These are phyloP conservation scores for Erucastrum elatum DNA, from an alignment of 345 rosid genomes.

Conservation along the genomic window DNA sequence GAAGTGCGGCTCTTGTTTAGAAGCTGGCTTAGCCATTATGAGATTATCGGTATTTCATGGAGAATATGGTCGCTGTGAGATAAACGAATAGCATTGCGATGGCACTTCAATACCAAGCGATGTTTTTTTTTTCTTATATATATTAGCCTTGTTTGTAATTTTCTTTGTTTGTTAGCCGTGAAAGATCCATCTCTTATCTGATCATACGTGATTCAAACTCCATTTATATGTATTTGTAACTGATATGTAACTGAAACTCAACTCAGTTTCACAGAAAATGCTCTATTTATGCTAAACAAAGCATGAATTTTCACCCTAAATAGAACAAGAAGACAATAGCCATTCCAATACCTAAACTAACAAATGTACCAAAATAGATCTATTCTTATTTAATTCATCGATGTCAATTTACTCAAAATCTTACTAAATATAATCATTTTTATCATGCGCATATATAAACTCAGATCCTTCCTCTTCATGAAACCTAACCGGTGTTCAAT, in stretches of 20 bases:
- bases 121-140: no score
- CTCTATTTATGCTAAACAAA: background rate
- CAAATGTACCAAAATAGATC: conserved; percentile 35
- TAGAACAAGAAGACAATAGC: conserved; percentile 16
- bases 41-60: conserved; percentile 78
- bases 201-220: background rate
- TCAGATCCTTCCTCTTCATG: conserved; percentile 22
- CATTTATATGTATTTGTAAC: background rate
- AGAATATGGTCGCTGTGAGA: conserved; percentile 68
- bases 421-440: conserved; percentile 14
- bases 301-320: background rate
- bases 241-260: conserved; percentile 1
- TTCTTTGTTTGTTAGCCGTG: background rate
- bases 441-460: conserved; percentile 31
- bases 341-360: conserved; percentile 23
- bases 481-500: conserved; percentile 27
- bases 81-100: conserved; percentile 16
- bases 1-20: conserved; percentile 66
- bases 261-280: background rate
- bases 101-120: background rate
- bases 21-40: conserved; percentile 74
- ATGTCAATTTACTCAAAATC: conserved; percentile 7
- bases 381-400: conserved; percentile 22
- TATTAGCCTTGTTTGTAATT: background rate
- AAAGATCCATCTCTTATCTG: conserved; percentile 6